Percentiles rank a stretch among this genome's conserved stretches.
Evolutionary conservation across 495 filamentous ascomycete genomes (phyloP).

Genomic region (Lepidopterella palustris): DNA sequence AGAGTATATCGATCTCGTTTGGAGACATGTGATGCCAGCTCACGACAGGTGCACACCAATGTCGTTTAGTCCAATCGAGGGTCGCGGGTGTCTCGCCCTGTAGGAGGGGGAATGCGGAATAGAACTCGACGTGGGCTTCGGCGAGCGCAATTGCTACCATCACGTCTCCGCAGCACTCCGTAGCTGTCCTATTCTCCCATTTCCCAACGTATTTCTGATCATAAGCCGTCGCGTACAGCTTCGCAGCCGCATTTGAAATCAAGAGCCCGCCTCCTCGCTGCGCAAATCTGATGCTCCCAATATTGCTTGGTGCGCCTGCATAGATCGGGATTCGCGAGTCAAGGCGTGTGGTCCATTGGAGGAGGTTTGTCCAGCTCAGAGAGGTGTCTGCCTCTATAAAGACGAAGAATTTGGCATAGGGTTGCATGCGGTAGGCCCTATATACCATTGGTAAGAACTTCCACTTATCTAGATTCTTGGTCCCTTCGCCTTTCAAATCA

Average conservation of each 20-base stretch:
- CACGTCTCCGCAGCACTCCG: constrained; percentile 64
- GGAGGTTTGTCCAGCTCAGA: constrained; percentile 55
- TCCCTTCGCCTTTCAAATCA: constrained; percentile 34
- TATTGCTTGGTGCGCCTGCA: constrained; percentile 52
- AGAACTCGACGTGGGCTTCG: constrained; percentile 47
- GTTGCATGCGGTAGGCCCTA: constrained; percentile 39
- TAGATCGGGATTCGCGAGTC: constrained; percentile 49
- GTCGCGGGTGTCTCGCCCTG: constrained; percentile 50
- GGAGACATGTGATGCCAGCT: constrained; percentile 56
- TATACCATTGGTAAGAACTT: constrained; percentile 54
- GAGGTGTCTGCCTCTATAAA: constrained; percentile 68
- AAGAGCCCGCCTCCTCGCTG: constrained; percentile 66
- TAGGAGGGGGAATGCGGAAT: constrained; percentile 48
- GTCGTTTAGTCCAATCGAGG: constrained; percentile 44
- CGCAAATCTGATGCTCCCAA: constrained; percentile 52
- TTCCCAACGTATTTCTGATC: constrained; percentile 28
- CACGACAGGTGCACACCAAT: constrained; percentile 56
- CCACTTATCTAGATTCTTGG: constrained; percentile 56
- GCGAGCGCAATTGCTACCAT: constrained; percentile 53
- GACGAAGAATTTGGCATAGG: constrained; percentile 57
- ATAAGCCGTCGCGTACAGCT: constrained; percentile 41
- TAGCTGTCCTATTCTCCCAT: constrained; percentile 50
- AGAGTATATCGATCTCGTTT: constrained; percentile 47
- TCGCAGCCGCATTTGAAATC: constrained; percentile 51
- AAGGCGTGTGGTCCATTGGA: constrained; percentile 50